These are phyloP conservation scores for Tricholoma furcatifolium DNA, from an alignment of 768 basidiomycete species.

Conservation along the genomic window DNA sequence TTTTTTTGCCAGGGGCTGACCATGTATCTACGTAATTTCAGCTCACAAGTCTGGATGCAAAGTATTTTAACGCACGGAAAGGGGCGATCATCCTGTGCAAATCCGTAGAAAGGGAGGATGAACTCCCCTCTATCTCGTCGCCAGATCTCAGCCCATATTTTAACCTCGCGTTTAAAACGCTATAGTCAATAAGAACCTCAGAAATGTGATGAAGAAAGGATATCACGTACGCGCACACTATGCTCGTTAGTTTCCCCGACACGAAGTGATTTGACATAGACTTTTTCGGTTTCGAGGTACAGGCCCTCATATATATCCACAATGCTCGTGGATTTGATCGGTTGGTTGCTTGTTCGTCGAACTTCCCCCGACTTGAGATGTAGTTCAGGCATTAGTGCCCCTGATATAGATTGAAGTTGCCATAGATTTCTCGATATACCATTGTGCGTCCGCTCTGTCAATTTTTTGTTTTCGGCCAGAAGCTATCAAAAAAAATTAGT, in stretches of 20 bases:
- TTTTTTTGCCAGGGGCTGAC: conserved; percentile 58
- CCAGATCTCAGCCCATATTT: conserved; percentile 57
- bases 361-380: conserved; percentile 55
- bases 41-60: conserved; percentile 1
- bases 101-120: conserved; percentile 59
- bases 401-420: conserved; percentile 44
- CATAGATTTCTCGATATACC: conserved; percentile 51
- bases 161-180: conserved; percentile 53
- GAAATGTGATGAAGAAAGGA: background rate
- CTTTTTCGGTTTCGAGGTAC: conserved; percentile 53
- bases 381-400: conserved; percentile 47
- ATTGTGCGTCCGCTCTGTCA: conserved; percentile 33
- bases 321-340: conserved; percentile 48
- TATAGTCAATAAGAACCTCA: conserved; percentile 19
- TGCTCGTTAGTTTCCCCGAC: conserved; percentile 47
- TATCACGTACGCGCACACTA: conserved; percentile 36
- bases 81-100: conserved; percentile 54
- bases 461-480: conserved; percentile 30
- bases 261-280: conserved; percentile 56
- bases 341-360: conserved; percentile 42
- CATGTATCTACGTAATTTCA: conserved; percentile 40
- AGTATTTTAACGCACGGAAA: conserved; percentile 41
- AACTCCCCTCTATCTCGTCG: conserved; percentile 47
- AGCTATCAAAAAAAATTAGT: no score
- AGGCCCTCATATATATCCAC: conserved; percentile 57